Base-by-base conservation (phyloP, 169 alveolate genomes). In the Neospora caninum region DNA sequence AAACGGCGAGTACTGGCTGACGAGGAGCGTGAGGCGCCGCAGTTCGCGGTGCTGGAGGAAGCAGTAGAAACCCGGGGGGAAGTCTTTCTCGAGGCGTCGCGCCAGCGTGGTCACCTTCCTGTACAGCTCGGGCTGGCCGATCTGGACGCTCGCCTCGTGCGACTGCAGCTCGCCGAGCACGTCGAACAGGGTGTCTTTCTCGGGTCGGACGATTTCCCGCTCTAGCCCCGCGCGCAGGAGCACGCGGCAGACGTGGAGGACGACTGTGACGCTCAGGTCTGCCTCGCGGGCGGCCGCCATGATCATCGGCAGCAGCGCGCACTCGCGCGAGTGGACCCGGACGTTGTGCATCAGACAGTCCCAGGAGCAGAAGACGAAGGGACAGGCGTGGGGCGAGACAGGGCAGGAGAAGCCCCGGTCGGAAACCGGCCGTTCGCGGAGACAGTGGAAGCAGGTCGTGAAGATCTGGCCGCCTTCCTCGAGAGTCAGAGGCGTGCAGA, bases 401-500 rank as follows among this genome's bases (percentile, higher is more conserved):
- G 99, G 98, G 86, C 99, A 98, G 1, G 98, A 94, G 70, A 96
- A 94, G 27, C 97, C 96, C 38, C 93, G 97, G 31, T 95, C 87
- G 70, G 96, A 92, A 27, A 89, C 93, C 41, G 78, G 95, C 69
- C 98, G 92, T 87, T 96, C 98, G n/a, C 93, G 96, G 58, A 98
- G 95, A 70, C 99, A 98, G 93, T 98, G 99, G 91, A 97, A 98
- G 78, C 99, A 98, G 45, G 96, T 97, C 41, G 96, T 84, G 92
- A 88, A 95, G 29, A 95, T 53, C n/a, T 88, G 93, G 25, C 38
- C 42, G 42, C 88, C 92, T n/a, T 54, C 70, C 67, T 78, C 94
- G 43, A 89, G 83, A 80, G 88, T 42, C 80, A 93, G 34, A 29
- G 95, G 95, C 16, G 95, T 91, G 31, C 87, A n/a, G 36, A 91